phyloP scores from a whole-genome alignment of 106 monocot species.

The Allium fistulosum region DNA sequence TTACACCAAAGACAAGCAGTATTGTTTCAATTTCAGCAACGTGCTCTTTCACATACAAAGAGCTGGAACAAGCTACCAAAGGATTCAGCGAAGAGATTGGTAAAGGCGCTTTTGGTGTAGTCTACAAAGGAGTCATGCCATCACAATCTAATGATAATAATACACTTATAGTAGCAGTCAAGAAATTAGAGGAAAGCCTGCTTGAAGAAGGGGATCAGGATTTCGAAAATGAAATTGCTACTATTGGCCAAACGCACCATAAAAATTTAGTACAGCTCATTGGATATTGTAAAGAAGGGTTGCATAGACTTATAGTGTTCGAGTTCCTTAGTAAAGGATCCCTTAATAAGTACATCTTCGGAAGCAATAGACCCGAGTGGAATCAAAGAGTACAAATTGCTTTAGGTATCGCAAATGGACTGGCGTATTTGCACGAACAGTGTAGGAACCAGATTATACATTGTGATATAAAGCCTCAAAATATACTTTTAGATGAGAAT shows the following conservation, averaged over 20 bases:
- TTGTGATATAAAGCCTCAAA: slow-evolving; percentile 31
- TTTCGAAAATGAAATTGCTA: slow-evolving; percentile 11
- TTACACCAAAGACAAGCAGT: no score
- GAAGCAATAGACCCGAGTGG: slow-evolving; percentile 7
- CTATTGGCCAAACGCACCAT: slow-evolving; percentile 31
- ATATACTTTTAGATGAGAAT: slow-evolving; percentile 16
- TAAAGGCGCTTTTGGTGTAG: slow-evolving; percentile 22
- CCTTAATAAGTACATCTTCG: slow-evolving; percentile 12
- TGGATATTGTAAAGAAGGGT: slow-evolving; percentile 31
- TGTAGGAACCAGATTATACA: slow-evolving; percentile 20
- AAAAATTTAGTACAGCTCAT: slow-evolving; percentile 27
- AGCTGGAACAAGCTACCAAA: slow-evolving; percentile 20
- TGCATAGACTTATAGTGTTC: slow-evolving; percentile 21
- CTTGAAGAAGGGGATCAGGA: slow-evolving; percentile 18
- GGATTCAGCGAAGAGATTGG: slow-evolving; percentile 25
- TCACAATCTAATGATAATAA: not conserved
- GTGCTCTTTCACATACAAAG: slow-evolving; percentile 14
- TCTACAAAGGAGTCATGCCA: slow-evolving; percentile 21
- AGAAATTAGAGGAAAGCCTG: slow-evolving; percentile 15
- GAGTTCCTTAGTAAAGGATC: slow-evolving; percentile 37
- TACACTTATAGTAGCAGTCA: slow-evolving; percentile 7
- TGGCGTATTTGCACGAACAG: slow-evolving; percentile 18
- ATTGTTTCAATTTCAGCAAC: not conserved
- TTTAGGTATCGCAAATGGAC: slow-evolving; percentile 14
- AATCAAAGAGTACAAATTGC: slow-evolving; percentile 10